phyloP scores from a whole-genome alignment of 2,329 filamentous ascomycete species.

The Xylariaceae sp. region DNA sequence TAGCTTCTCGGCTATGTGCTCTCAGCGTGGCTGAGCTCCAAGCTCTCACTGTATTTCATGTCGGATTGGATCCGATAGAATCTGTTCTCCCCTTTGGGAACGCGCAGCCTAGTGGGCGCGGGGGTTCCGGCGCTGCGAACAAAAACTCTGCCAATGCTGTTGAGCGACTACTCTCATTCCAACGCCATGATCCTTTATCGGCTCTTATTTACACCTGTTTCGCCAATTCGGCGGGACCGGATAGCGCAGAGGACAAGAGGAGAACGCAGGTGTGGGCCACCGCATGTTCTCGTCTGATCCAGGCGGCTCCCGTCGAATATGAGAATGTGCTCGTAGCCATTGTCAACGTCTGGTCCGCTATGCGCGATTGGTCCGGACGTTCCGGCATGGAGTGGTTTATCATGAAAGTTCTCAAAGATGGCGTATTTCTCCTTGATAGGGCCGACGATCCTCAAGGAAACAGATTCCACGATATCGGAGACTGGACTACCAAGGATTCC shows the following conservation, averaged over 20 bases:
- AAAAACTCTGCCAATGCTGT: constrained; percentile 55
- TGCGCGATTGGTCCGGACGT: constrained; percentile 85
- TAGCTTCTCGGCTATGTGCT: constrained; percentile 74
- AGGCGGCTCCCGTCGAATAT: constrained; percentile 45
- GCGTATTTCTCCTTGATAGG: constrained; percentile 82
- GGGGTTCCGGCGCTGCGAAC: constrained; percentile 42
- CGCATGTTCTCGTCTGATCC: constrained; percentile 76
- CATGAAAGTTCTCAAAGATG: constrained; percentile 89
- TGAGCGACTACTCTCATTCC: constrained; percentile 80
- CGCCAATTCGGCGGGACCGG: constrained; percentile 75
- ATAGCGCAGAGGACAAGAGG: constrained; percentile 73
- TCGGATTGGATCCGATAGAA: constrained; percentile 73
- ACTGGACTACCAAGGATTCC: constrained; percentile 72
- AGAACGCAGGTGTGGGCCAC: constrained; percentile 85
- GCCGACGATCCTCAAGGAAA: constrained; percentile 72
- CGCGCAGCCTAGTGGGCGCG: constrained; percentile 36
- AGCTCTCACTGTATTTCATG: constrained; percentile 70
- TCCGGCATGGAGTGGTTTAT: constrained; percentile 89
- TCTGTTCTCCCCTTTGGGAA: constrained; percentile 60
- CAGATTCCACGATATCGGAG: constrained; percentile 59
- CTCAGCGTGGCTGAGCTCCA: constrained; percentile 72
- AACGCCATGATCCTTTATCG: constrained; percentile 80
- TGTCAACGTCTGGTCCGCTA: constrained; percentile 79
- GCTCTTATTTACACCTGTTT: constrained; percentile 84
- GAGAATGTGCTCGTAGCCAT: constrained; percentile 71